These are phyloP conservation scores for Karstenula rhodostoma DNA, from an alignment of 2,329 filamentous ascomycete genomes.

Conservation along the genomic window DNA sequence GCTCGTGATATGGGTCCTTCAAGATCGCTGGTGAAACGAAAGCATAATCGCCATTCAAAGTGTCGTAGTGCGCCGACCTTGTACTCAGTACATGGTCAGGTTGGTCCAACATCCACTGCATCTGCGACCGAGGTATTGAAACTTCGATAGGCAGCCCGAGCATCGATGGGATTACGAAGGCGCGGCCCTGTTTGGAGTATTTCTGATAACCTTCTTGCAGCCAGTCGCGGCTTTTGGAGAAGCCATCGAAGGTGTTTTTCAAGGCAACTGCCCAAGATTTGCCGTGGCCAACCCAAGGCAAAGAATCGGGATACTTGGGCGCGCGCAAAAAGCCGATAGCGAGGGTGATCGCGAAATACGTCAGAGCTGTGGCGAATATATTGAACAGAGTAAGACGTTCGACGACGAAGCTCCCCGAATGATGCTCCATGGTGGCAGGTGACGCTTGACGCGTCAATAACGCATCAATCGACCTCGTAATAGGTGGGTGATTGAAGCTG, in stretches of 20 bases:
- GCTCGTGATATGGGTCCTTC: constrained; percentile 51
- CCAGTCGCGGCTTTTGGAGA: constrained; percentile 35
- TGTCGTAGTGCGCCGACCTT: constrained; percentile 48
- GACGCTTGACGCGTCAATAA: neutral
- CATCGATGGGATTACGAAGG: constrained; percentile 37
- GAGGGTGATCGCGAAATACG: constrained; percentile 25
- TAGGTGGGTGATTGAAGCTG: neutral
- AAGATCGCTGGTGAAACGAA: constrained; percentile 49
- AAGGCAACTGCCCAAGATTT: constrained; percentile 30
- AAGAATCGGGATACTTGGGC: constrained; percentile 25
- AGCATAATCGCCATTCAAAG: constrained; percentile 49
- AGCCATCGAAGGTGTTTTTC: constrained; percentile 28
- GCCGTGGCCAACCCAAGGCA: constrained; percentile 38
- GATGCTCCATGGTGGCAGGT: constrained; percentile 8
- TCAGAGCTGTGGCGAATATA: constrained; percentile 25
- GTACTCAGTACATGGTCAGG: constrained; percentile 52
- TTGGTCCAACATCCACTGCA: constrained; percentile 54
- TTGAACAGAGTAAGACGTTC: constrained; percentile 17
- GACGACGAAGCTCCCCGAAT: neutral
- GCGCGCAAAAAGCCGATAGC: constrained; percentile 23
- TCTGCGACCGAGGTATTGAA: constrained; percentile 45
- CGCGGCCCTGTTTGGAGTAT: constrained; percentile 34
- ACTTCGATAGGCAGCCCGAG: constrained; percentile 38
- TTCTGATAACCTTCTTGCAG: constrained; percentile 30
- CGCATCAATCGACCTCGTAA: neutral